Evolutionary conservation across 768 basidiomycete genomes (phyloP).

Genomic region (Tylopilus felleus): DNA sequence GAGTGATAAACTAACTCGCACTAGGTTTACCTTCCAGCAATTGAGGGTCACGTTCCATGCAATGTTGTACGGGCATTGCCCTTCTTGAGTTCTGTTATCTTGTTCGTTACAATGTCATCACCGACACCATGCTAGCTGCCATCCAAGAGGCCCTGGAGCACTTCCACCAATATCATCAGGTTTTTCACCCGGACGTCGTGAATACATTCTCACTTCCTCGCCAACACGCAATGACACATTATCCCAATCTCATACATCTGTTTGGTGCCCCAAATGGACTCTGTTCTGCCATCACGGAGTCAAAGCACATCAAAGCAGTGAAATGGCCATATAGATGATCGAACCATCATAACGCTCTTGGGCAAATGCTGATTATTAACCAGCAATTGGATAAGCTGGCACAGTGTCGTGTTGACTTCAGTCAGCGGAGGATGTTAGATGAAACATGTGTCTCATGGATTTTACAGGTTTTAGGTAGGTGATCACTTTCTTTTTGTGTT

Average conservation of each 20-base stretch:
- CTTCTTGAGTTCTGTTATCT: not conserved
- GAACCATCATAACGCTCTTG: not conserved
- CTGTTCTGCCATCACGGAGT: not conserved
- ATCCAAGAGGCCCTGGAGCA: not conserved
- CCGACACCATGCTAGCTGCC: not conserved
- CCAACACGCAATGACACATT: not conserved
- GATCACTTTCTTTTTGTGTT: not conserved
- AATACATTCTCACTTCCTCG: not conserved
- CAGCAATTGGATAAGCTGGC: not conserved
- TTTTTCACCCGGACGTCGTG: not conserved
- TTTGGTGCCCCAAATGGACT: not conserved
- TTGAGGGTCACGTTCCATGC: slow-evolving; percentile 6
- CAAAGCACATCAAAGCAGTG: not conserved
- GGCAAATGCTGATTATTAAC: not conserved
- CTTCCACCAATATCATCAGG: not conserved
- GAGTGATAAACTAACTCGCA: too few species aligned
- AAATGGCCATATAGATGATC: not conserved
- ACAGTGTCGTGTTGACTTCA: not conserved
- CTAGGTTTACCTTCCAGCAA: not conserved
- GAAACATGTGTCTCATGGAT: not conserved
- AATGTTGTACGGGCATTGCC: not conserved
- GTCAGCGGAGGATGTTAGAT: not conserved
- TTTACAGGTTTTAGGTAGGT: not conserved
- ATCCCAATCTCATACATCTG: not conserved
- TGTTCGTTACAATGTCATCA: not conserved